Base-by-base conservation (phyloP, 192 early-diverging fungal species). In the Podila clonocystis region DNA sequence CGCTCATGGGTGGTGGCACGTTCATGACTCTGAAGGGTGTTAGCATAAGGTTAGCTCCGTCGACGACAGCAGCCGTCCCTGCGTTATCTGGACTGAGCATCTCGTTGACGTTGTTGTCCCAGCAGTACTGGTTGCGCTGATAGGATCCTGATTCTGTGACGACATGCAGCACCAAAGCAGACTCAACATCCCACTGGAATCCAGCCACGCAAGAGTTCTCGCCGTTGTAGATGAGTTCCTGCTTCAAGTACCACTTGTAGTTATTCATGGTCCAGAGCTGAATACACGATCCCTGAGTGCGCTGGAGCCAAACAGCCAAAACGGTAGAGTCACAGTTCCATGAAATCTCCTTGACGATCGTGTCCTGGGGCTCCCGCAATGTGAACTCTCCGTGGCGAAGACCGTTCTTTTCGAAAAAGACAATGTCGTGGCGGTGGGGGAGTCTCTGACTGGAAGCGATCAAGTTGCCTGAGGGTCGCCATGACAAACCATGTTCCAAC, bases 171-270 rank as follows among this genome's bases (percentile, higher is more conserved):
- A 77, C 48, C 48, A 94, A 68, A 1, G 96, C 83, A 29, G 82
- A 72, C 70, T 97, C 97, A 9, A 90, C 72, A 83, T 98, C 96
- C 97, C 97, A 99, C 26, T 84, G 66, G 12, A 96, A 75, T n/a
- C 68, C 83, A 26, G 85, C 72, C 9, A 73, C 71, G 7, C 89
- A 70, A 20, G 77, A 68, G 31, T 83, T 79, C 17, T 83, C 83
- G 29, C 68, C 61, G 4, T 78, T 67, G 6, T 88, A 67, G 0
- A 85, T 74, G 20, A 97, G 85, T 63, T 97, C 93, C 83, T 97
- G 96, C 82, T 96, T 96, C 63, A 98, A 66, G 73, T 98, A 98
- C 93, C 95, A 99, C 79, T 97, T 90, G 84, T 99, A 99, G 89
- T 99, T 99, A 63, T 89, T 91, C 79, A 92, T 93, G 1, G 93